Base-by-base conservation (phyloP, 768 basidiomycete species). In the Macrolepiota albuminosa region DNA sequence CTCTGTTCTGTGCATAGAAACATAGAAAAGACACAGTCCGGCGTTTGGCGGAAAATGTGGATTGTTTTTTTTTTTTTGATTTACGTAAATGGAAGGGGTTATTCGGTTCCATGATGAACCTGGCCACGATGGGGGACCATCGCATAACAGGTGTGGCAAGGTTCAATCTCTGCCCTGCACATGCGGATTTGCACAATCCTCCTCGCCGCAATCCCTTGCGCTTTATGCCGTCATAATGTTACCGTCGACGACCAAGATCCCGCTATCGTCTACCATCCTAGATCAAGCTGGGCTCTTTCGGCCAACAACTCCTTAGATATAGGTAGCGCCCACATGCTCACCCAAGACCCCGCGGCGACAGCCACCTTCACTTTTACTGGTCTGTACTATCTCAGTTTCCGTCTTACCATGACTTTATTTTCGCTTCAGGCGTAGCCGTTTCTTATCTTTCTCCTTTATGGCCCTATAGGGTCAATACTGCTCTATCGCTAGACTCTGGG, bases 341-440 rank as follows among this genome's bases (percentile, higher is more conserved):
- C 69, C 24, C 63, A 66, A 40, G 65, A 67, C 34, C 31, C 56
- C 1, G 45, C 46, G 5, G 76, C 72, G n/a, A 77, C 70, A 14
- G 79, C 79, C n/a, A 68, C 69, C 3, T 73, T 80, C 57, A 70
- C 60, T 2, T 81, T 81, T 61, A 77, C 74, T 37, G 79, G 79
- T 80, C 54, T 13, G 67, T 57, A 29, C 21, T 36, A 16, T 53
- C 18, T 26, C 24, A 36, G 36, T 54, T 26, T 60, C 61, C 40
- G 10, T 26, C 49, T 31, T 43, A 47, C 16, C 21, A 2, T 24
- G 6, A 8, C 18, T 31, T 36, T 18, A 56, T 42, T 34, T 9
- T 56, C 53, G 24, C n/a, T 16, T 34, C 45, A 80, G 80, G 79
- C 33, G 71, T 75, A 6, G 76, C 76, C 1, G 69, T 82, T 18